A percentile compares a stretch with the other conserved stretches of the same genome.
Conservation (phyloP, 2,329 filamentous ascomycete genomes). For the Fusarium albosuccineum region DNA sequence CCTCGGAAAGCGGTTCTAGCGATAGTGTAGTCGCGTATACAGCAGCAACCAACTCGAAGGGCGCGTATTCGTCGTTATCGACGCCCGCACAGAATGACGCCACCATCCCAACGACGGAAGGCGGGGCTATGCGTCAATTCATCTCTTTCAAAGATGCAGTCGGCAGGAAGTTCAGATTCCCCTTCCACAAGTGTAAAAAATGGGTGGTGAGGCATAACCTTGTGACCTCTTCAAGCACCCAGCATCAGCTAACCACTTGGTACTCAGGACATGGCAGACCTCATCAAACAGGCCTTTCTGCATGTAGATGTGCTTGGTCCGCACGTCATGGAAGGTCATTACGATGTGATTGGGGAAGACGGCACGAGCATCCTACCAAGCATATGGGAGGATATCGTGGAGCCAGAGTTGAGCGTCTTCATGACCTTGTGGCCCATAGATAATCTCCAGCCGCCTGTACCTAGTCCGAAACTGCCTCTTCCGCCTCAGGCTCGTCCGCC, state of each 20-base stretch:
- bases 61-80: too few relatives aligned
- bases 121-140: too few relatives aligned
- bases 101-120: too few relatives aligned
- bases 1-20: too few relatives aligned
- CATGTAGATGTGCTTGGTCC: constrained; percentile 81
- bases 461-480: too few relatives aligned
- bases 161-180: constrained; percentile 89
- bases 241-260: not conserved
- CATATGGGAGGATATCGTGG: constrained; percentile 82
- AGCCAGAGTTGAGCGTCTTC: constrained; percentile 71
- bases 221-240: not conserved
- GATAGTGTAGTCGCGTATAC: too few relatives aligned
- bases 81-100: too few relatives aligned
- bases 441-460: constrained; percentile 42
- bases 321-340: constrained; percentile 80
- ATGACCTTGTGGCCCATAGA: constrained; percentile 70
- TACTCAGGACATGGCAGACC: constrained; percentile 81
- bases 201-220: constrained; percentile 73
- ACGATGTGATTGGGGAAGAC: constrained; percentile 81
- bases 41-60: too few relatives aligned
- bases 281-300: constrained; percentile 83
- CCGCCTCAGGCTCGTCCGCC: too few relatives aligned
- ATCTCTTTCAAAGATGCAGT: constrained; percentile 84
- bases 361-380: constrained; percentile 81
- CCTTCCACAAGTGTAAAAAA: constrained; percentile 83